These are phyloP conservation scores for Suillus lakei DNA, from an alignment of 768 basidiomycete species.

Conservation along the genomic window DNA sequence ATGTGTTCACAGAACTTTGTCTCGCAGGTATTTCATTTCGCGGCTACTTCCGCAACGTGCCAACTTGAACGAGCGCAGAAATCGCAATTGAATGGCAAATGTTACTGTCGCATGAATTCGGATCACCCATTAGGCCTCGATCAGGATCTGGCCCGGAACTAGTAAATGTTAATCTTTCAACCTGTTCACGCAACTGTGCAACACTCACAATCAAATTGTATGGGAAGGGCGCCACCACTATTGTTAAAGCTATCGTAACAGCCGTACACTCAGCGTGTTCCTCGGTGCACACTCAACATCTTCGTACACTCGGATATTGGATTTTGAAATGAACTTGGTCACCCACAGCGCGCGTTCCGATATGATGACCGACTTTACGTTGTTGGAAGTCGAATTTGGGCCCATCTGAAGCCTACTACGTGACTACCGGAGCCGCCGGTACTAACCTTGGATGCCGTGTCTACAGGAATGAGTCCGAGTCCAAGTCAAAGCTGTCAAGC, in stretches of 20 bases:
- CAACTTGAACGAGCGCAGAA: not conserved
- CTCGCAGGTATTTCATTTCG: not conserved
- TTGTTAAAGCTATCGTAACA: constrained; percentile 3
- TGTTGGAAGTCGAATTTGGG: not conserved
- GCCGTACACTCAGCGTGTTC: not conserved
- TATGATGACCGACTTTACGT: not conserved
- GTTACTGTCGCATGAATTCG: not conserved
- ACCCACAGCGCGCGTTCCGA: not conserved
- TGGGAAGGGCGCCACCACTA: not conserved
- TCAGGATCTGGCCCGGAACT: not conserved
- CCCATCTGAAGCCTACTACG: not conserved
- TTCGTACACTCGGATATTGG: not conserved
- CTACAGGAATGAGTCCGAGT: not conserved
- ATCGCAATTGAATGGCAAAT: not conserved
- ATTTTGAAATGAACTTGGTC: not conserved
- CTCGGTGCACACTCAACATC: not conserved
- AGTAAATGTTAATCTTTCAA: not conserved
- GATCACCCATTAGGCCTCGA: not conserved
- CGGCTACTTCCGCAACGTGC: not conserved
- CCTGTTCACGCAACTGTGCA: not conserved
- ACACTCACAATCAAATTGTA: not conserved
- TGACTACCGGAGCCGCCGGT: not conserved
- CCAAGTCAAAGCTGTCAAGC: not conserved
- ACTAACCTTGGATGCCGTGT: not conserved
- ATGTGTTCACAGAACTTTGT: not conserved